These are phyloP conservation scores for Fusarium mangiferae DNA, from an alignment of 2,329 filamentous ascomycete genomes.

Conservation along the genomic window DNA sequence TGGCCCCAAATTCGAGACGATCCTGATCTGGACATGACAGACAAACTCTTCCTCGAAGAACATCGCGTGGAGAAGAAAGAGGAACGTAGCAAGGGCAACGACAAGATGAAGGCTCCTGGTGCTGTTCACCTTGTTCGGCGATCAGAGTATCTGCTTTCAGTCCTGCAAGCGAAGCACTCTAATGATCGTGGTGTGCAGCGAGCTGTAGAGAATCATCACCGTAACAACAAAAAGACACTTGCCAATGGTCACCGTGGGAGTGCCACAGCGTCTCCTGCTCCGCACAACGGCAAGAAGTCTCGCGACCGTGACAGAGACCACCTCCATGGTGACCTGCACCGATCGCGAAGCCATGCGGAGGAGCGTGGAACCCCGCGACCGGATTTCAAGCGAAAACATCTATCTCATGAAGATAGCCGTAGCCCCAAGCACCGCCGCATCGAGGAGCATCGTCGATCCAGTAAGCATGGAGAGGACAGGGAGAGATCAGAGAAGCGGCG, in stretches of 20 bases:
- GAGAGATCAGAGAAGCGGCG: constrained; percentile 46
- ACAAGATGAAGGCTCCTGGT: constrained; percentile 90
- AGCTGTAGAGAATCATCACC: constrained; percentile 90
- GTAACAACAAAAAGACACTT: constrained; percentile 85
- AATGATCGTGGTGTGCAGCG: constrained; percentile 80
- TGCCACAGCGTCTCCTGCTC: constrained; percentile 77
- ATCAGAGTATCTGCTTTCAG: constrained; percentile 94
- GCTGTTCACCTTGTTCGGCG: constrained; percentile 95
- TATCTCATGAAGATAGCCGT: constrained; percentile 56
- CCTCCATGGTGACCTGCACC: constrained; percentile 59
- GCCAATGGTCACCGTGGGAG: constrained; percentile 70
- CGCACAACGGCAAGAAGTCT: constrained; percentile 58
- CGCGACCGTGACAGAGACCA: constrained; percentile 61
- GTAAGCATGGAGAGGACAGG: constrained; percentile 51
- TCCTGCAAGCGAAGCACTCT: constrained; percentile 86
- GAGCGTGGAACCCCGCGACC: constrained; percentile 63
- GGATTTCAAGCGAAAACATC: constrained; percentile 71
- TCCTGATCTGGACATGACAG: constrained; percentile 81
- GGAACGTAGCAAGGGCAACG: constrained; percentile 81
- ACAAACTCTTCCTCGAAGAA: constrained; percentile 97
- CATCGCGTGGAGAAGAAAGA: constrained; percentile 98
- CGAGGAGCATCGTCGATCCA: constrained; percentile 54
- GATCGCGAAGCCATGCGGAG: constrained; percentile 61
- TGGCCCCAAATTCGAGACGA: constrained; percentile 97
- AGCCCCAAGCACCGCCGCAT: constrained; percentile 56